These are phyloP conservation scores for Pythium apleroticum DNA, from an alignment of 352 stramenopile genomes.

Conservation along the genomic window DNA sequence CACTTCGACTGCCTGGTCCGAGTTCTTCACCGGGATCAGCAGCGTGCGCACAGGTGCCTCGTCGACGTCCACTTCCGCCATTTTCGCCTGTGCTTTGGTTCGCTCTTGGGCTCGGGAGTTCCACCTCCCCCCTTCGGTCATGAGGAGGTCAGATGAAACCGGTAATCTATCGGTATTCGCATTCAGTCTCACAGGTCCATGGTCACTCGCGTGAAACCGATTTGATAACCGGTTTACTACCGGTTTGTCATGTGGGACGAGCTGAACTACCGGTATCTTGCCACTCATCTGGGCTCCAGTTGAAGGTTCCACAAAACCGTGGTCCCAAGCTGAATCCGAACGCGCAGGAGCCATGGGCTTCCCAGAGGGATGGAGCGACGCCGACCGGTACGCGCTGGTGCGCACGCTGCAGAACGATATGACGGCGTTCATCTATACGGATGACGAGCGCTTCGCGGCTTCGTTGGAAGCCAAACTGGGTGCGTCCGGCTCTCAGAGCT, in stretches of 20 bases:
- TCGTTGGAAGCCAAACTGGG: conserved; percentile 30
- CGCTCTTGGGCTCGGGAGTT: background rate
- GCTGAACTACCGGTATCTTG: conserved; percentile 19
- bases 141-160: background rate
- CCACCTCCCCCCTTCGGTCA: background rate
- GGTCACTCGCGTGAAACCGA: conserved; percentile 1
- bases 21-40: conserved; percentile 91
- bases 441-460: conserved; percentile 42
- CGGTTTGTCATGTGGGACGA: conserved; percentile 6
- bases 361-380: conserved; percentile 48
- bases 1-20: conserved; percentile 87
- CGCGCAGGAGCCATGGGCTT: conserved; percentile 6
- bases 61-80: conserved; percentile 32
- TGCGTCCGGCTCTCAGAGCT: conserved; percentile 5
- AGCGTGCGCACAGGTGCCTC: conserved; percentile 55
- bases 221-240: conserved; percentile 17
- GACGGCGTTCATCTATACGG: conserved; percentile 62
- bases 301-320: conserved; percentile 26
- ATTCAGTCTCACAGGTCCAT: background rate
- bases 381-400: conserved; percentile 52
- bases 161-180: background rate
- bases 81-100: conserved; percentile 12
- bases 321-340: conserved; percentile 1
- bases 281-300: conserved; percentile 22
- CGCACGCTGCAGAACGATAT: conserved; percentile 49